phyloP scores from a whole-genome alignment of 345 rosid genomes.

The Heritiera fomes region DNA sequence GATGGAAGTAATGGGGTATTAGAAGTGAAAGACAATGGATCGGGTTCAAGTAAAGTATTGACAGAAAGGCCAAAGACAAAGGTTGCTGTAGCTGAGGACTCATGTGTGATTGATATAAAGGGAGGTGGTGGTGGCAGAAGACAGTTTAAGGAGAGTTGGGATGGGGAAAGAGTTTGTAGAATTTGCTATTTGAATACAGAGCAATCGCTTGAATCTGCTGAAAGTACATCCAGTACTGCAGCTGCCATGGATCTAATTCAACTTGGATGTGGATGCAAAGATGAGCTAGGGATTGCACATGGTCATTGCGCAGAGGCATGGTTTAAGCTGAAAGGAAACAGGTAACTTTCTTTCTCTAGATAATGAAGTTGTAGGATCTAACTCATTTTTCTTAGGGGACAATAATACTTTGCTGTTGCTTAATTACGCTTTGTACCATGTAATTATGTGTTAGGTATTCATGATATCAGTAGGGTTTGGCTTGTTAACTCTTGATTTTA shows the following conservation, averaged over 20 bases:
- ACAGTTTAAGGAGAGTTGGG: slow-evolving; percentile 33
- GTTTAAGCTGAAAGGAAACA: slow-evolving; percentile 91
- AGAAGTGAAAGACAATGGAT: slow-evolving; percentile 21
- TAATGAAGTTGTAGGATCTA: background rate
- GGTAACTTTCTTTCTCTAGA: slow-evolving; percentile 42
- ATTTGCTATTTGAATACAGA: slow-evolving; percentile 84
- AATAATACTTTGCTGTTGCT: slow-evolving; percentile 1
- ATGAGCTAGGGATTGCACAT: slow-evolving; percentile 85
- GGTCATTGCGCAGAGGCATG: slow-evolving; percentile 83
- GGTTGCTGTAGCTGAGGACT: slow-evolving; percentile 33
- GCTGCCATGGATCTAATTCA: slow-evolving; percentile 51
- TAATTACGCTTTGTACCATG: background rate
- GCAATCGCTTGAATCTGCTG: slow-evolving; percentile 36
- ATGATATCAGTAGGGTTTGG: background rate
- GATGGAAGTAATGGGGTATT: slow-evolving; percentile 20
- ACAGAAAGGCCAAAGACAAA: slow-evolving; percentile 32
- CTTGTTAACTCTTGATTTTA: background rate
- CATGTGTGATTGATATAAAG: slow-evolving; percentile 48
- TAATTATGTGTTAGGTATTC: background rate
- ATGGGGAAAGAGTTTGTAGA: slow-evolving; percentile 70
- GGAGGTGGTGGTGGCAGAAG: slow-evolving; percentile 33
- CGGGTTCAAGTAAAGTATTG: slow-evolving; percentile 29
- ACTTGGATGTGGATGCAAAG: slow-evolving; percentile 92
- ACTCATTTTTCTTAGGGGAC: background rate
- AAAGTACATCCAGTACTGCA: slow-evolving; percentile 15